Conservation (phyloP, 1,284 basidiomycete species). For the Pholiota adiposa region DNA sequence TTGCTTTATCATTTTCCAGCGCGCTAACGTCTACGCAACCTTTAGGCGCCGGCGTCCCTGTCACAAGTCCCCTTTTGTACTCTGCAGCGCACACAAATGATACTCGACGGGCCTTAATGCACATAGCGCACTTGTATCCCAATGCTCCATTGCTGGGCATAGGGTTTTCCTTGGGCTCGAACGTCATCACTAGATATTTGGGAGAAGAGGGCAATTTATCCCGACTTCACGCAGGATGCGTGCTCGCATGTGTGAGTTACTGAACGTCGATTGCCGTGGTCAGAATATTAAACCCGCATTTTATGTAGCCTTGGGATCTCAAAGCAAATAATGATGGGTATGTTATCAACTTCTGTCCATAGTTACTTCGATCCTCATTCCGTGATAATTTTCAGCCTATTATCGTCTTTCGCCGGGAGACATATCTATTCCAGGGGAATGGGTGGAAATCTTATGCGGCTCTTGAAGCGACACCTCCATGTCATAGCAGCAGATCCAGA, state of each 20-base stretch:
- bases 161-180: conserved; percentile 94
- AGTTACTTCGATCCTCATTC: neutral
- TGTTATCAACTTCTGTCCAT: conserved; percentile 18
- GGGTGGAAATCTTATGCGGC: conserved; percentile 75
- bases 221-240: conserved; percentile 55
- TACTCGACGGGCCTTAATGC: conserved; percentile 80
- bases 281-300: neutral
- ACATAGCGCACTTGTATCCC: conserved; percentile 78
- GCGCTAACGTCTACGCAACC: conserved; percentile 3
- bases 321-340: conserved; percentile 60
- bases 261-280: neutral
- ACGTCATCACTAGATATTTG: conserved; percentile 90
- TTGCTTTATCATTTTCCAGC: neutral
- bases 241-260: conserved; percentile 77
- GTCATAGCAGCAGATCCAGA: conserved; percentile 53
- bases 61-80: conserved; percentile 85
- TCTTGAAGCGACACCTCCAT: conserved; percentile 65
- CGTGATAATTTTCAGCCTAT: conserved; percentile 47
- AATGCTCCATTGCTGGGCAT: conserved; percentile 83
- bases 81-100: conserved; percentile 89
- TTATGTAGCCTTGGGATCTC: conserved; percentile 75
- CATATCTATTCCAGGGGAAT: conserved; percentile 84
- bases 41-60: conserved; percentile 80
- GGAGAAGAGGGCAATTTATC: conserved; percentile 82
- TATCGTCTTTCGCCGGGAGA: conserved; percentile 65